Evolutionary conservation across 257 asterid genomes (phyloP), one percentile per base, ranked within the genome.

Genomic region (Henckelia pumila): DNA sequence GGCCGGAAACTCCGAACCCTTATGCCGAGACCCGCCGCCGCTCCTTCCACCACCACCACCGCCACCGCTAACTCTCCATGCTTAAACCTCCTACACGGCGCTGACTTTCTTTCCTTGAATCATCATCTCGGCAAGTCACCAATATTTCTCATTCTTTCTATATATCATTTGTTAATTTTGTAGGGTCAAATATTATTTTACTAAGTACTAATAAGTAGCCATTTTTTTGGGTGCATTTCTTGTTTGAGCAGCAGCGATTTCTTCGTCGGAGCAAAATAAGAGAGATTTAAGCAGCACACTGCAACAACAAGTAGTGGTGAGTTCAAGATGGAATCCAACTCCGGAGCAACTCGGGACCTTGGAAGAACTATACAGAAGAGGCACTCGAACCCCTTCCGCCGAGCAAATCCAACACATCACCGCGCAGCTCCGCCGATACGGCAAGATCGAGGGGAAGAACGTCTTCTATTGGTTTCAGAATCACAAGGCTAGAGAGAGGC

Each of bases 381-480:
- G 98, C 3, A 93, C 96, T 1, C 74, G 97, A 28, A 93, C 98
- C 1, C 97, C 97, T 3, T 79, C 94, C 6, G 95, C 96, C 11
- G 95, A 92, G 19, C 96, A 92, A 77, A 92, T 92, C 79, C 98
- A 92, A 73, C 96, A 83, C 62, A 92, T 92, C 60, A 90, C 99
- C 0, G 76, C 96, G 0, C 92, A 93, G 73, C 95, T 93, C 47
- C 72, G 95, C 1, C 78, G 88, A 0, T 90, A 77, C 70, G 99
- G 99, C 1, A 93, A 88, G 79, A 93, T 93, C 25, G 97, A 92
- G 79, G 98, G 98, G 56, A 92, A 92, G 72, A 92, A 92, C 63
- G 98, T 92, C 4, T 92, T 92, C 29, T 92, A 92, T 73, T 92
- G 98, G 98, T 92, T 92, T 70, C 98, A 92, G 64, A 92, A 92